Base-by-base conservation (phyloP, 2,329 filamentous ascomycete genomes). In the Mycosphaerella sp. region DNA sequence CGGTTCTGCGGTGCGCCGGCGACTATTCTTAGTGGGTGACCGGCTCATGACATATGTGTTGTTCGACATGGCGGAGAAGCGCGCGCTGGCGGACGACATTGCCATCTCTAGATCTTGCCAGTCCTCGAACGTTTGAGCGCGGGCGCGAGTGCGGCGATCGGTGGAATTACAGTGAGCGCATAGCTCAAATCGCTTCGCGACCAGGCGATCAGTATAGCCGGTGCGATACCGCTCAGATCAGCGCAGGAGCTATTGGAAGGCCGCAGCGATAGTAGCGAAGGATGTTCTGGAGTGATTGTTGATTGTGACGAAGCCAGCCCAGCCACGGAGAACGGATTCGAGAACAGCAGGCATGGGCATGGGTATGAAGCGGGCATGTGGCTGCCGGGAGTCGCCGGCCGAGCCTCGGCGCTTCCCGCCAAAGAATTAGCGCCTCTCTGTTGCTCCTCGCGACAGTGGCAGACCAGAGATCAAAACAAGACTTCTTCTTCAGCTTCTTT, bases 31-130 rank as follows among this genome's bases (percentile, higher is more conserved):
- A 53, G 83, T 75, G 12, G 89, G 88, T 56, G 86, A 89, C 65
- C 88, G 87, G 14, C 89, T 85, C 87, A 97, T 93, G 65, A 95
- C 83, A 73, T 91, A 95, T 18, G 90, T 89, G 66, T 87, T 87
- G 71, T 80, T 84, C 12, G 66, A 68, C 57, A 62, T 62, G 52
- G 50, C 59, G 18, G 63, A 65, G 43, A 60, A 56, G 27, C 62
- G 65, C 59, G 30, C 30, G 30, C 30, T 34, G 30, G 30, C 30
- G 4, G 30, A 34, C 30, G 68, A 69, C 14, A 59, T 53, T 42
- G 61, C 52, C 57, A 59, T 59, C 16, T 39, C 28, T 50, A n/a
- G 41, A 35, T 41, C 27, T 28, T 41, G 28, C 40, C 21, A 41
- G 25, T 25, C 28, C 10, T 32, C 40, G 17, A 2, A 37, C 28